Conservation (phyloP, 2,329 filamentous ascomycete species). For the Ophiobolus disseminans region DNA sequence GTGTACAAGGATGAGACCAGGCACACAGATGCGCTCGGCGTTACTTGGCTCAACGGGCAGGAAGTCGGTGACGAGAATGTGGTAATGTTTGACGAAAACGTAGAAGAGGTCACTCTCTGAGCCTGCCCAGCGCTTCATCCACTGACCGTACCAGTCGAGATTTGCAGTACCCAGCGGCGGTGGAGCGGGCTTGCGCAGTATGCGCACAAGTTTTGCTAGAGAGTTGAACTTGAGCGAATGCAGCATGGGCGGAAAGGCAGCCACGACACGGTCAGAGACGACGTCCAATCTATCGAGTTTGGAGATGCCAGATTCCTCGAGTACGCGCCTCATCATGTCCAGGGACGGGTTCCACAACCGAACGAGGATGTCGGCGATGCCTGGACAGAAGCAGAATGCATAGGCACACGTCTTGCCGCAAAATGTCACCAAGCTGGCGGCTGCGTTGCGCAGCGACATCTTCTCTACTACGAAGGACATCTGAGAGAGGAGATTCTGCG, state of each 20-base stretch:
- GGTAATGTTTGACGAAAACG: constrained; percentile 88
- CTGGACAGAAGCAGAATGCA: constrained; percentile 90
- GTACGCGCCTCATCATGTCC: constrained; percentile 72
- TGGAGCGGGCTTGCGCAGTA: constrained; percentile 70
- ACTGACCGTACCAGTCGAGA: constrained; percentile 84
- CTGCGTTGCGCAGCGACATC: constrained; percentile 78
- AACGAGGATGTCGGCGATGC: constrained; percentile 81
- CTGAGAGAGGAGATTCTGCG: constrained; percentile 80
- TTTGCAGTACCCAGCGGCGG: constrained; percentile 72
- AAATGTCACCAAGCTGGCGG: constrained; percentile 74
- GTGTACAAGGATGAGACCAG: constrained; percentile 80
- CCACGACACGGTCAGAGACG: constrained; percentile 67
- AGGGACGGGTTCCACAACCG: constrained; percentile 79
- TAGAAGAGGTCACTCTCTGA: constrained; percentile 89
- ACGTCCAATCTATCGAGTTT: constrained; percentile 59
- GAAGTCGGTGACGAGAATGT: constrained; percentile 75
- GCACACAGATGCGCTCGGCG: constrained; percentile 69
- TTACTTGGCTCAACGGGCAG: constrained; percentile 56
- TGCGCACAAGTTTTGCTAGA: constrained; percentile 64
- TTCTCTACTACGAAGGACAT: constrained; percentile 88
- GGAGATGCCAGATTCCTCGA: constrained; percentile 70
- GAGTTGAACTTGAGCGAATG: constrained; percentile 68
- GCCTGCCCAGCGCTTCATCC: constrained; percentile 85
- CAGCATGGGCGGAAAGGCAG: constrained; percentile 73
- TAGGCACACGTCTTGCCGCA: constrained; percentile 91